Base-by-base conservation (phyloP, 73 alveolate genomes). In the Tetrahymena thermophila region DNA sequence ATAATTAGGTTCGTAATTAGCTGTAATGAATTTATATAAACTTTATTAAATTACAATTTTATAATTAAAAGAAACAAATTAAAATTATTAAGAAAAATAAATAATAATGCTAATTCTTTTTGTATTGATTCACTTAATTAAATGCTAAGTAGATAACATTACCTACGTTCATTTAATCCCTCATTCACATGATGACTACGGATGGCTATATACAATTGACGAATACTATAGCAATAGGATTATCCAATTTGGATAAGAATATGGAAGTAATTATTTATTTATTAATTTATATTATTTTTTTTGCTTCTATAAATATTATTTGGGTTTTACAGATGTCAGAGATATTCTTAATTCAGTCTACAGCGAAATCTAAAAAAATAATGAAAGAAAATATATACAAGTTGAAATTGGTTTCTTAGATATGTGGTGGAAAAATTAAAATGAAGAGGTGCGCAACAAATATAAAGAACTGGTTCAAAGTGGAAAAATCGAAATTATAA, bases 101-200 rank as follows among this genome's bases (percentile, higher is more conserved):
- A 14, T 14, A 15, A 50, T 10, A 50, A 50, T 50, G 83, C 83
- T 50, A 16, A 50, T 50, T 50, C 28, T 50, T 1, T 50, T 50
- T 50, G 1, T 50, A 50, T 14, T 71, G 37, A 25, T 71, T 19
- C 17, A 71, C 11, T 71, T 28, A 5, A 71, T 71, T 19, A 7
- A 23, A n/a, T 71, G 89, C 17, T 13, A 71, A 35, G 55, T 50
- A 50, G 28, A 42, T 35, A 56, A 34, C 34, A 25, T 34, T 6
- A 31, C 19, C 17, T 15, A 93, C 17, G 98, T 98, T 35, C 99
- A 97, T 95, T 93, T 98, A 35, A 97, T 98, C 17, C 97, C 99
- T 34, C 99, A 98, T 94, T 96, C 99, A 15, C 99, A 98, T 93
- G 99, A 98, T 96, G 99, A 98, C 96, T 99, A 98, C 16, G 99